Base-by-base conservation (phyloP, 2,329 filamentous ascomycete species). In the Alternaria panax region DNA sequence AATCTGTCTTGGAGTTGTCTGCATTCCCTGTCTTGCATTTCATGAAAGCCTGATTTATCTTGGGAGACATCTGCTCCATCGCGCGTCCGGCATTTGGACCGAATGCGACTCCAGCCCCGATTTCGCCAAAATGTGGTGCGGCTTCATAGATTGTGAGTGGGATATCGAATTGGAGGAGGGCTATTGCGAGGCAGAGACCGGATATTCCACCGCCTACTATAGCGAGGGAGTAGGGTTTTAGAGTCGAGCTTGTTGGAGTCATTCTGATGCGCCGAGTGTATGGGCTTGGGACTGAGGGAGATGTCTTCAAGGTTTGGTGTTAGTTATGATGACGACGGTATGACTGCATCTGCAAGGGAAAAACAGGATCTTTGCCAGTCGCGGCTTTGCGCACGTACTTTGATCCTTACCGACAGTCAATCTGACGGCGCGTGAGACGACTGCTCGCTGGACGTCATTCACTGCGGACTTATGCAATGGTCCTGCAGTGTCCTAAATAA, bases 161-260 rank as follows among this genome's bases (percentile, higher is more conserved):
- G 34, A 87, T 67, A 36, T 78, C 70, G 57, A 81, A 78, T 55
- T 81, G 73, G 55, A 82, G 74, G 27, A 88, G 81, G 7, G 81
- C 84, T 46, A 85, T 81, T 24, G 84, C 84, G 8, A 88, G 80
- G 8, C 78, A 78, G 18, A 88, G 78, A 25, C 87, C 87, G 25
- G 82, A 83, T 59, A 88, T 87, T 32, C 86, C 86, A 41, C 85
- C 86, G 59, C 86, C 86, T 16, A 88, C 76, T 40, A 89, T 85
- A 64, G 86, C 86, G 59, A 87, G 75, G 53, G 77, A 79, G 72
- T 81, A 82, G 28, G 74, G 65, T 54, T 78, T 81, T 16, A 66
- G 54, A 20, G 63, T 28, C 8, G 67, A 51, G 46, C 59, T 48
- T 28, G 57, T 54, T 27, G 67, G 56, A 14, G 64, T 48, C 72